A percentile compares a stretch with the other conserved stretches of the same genome.
Conservation (phyloP, 225 moss, liverwort and hornwort species). For the Marchantia paleacea region DNA sequence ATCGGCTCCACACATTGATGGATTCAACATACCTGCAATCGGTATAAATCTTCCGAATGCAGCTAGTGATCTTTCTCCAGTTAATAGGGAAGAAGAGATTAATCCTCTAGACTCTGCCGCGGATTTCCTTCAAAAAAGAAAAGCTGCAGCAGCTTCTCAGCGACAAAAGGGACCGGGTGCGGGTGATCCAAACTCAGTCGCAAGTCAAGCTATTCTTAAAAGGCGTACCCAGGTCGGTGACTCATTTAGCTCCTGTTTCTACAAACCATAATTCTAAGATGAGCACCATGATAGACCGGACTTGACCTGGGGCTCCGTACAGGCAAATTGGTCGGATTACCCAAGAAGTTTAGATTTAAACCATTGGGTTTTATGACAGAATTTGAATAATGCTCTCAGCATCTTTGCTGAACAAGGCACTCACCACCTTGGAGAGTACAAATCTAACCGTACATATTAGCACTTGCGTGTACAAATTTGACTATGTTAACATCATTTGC, state of each 20-base stretch:
- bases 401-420: too few species aligned
- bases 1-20: not conserved
- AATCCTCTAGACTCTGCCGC: not conserved
- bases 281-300: too few species aligned
- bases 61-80: slow-evolving; percentile 10
- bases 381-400: too few species aligned
- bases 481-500: too few species aligned
- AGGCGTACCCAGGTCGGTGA: slow-evolving; percentile 25
- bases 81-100: not conserved
- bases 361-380: too few species aligned
- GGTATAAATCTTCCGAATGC: slow-evolving; percentile 28
- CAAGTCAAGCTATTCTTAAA: slow-evolving; percentile 32
- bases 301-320: too few species aligned
- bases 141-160: slow-evolving; percentile 31
- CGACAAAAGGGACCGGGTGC: slow-evolving; percentile 23
- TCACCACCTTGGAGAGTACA: too few species aligned
- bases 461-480: too few species aligned
- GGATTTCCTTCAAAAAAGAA: slow-evolving; percentile 32
- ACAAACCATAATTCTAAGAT: too few species aligned
- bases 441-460: too few species aligned
- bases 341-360: too few species aligned
- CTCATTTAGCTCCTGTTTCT: not conserved
- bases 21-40: slow-evolving; percentile 9
- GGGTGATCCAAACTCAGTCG: slow-evolving; percentile 33
- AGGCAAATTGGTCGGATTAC: too few species aligned